Evolutionary conservation across 2,329 filamentous ascomycete species (phyloP).

Genomic region (Pleoardoris graminearum): DNA sequence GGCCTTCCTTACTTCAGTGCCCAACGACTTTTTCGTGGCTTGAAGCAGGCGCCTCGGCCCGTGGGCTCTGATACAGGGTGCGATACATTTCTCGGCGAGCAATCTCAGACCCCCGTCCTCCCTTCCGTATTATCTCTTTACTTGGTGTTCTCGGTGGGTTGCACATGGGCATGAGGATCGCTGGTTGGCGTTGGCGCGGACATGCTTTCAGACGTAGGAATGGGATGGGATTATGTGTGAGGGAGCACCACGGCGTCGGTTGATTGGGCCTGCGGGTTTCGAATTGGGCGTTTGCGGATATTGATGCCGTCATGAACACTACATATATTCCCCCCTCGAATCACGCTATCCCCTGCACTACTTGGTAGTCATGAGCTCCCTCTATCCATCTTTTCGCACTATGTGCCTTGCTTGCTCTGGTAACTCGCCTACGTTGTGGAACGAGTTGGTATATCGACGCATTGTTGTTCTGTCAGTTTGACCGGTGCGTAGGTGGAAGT

Average conservation of each 20-base stretch:
- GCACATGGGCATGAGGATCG: no score
- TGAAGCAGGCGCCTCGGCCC: neutral
- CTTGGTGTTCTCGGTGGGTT: no score
- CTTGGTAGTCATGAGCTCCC: neutral
- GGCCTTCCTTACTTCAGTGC: conserved; percentile 4
- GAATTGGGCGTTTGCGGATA: conserved; percentile 3
- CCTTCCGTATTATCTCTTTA: no score
- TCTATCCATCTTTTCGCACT: neutral
- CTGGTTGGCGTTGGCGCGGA: no score
- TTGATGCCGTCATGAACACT: neutral
- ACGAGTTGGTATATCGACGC: no score
- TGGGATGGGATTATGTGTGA: neutral
- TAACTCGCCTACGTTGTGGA: no score
- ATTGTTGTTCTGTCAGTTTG: no score
- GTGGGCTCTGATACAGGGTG: neutral
- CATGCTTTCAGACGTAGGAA: no score
- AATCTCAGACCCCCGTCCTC: no score
- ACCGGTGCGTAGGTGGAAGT: no score
- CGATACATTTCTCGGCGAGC: no score
- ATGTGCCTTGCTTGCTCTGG: no score
- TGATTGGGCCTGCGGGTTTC: neutral
- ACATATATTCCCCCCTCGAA: neutral
- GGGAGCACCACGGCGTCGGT: neutral
- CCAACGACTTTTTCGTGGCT: conserved; percentile 5
- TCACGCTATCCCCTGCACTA: neutral